phyloP scores from a whole-genome alignment of 345 rosid genomes.

The Ceriops tagal region DNA sequence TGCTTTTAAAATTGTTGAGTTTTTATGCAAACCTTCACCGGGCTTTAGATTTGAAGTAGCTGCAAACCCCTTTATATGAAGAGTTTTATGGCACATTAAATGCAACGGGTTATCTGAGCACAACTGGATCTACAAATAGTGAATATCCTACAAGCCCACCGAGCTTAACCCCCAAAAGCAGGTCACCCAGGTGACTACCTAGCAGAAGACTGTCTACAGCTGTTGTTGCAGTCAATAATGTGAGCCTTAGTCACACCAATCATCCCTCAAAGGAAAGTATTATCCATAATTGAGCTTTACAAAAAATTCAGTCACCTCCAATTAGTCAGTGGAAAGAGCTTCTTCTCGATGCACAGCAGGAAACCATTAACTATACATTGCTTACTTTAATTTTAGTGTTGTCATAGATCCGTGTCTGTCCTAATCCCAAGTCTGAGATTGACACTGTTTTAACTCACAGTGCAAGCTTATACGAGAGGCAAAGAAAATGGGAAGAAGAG shows the following conservation, averaged over 20 bases:
- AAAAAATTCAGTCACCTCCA: constrained; percentile 53
- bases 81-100: constrained; percentile 25
- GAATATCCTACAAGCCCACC: constrained; percentile 15
- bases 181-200: constrained; percentile 59
- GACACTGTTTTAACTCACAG: constrained; percentile 14
- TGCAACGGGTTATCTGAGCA: constrained; percentile 7
- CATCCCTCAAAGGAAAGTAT: constrained; percentile 35
- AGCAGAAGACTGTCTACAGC: constrained; percentile 75
- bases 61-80: constrained; percentile 29
- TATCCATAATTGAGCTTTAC: constrained; percentile 37
- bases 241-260: constrained; percentile 21
- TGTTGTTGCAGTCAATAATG: constrained; percentile 13
- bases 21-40: constrained; percentile 15
- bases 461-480: constrained; percentile 24
- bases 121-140: constrained; percentile 10
- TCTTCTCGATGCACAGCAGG: constrained; percentile 12
- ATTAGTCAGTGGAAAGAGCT: constrained; percentile 40
- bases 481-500: constrained; percentile 34
- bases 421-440: constrained; percentile 13
- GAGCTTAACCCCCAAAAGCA: constrained; percentile 44
- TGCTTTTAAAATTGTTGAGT: neutral
- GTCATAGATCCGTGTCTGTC: neutral
- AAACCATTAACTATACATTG: constrained; percentile 3
- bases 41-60: constrained; percentile 39
- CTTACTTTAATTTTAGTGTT: neutral